A percentile compares a stretch with the other conserved stretches of the same genome.
phyloP scores from a whole-genome alignment of 305 asterid genomes.

The Salvia sclarea region DNA sequence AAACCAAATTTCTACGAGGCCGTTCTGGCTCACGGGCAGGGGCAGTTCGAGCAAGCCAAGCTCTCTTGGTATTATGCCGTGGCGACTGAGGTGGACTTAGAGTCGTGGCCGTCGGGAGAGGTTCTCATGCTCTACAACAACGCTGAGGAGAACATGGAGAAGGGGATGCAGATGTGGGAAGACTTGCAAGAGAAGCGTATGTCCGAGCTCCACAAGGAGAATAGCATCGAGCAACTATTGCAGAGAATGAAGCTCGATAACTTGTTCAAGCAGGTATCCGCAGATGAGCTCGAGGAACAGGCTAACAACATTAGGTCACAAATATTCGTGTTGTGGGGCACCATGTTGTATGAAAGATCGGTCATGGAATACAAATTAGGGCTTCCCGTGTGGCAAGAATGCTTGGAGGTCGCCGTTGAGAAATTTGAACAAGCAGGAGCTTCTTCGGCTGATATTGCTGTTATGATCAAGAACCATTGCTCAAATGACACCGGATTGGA shows the following conservation, averaged over 20 bases:
- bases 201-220: slow-evolving; percentile 43
- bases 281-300: slow-evolving; percentile 71
- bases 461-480: slow-evolving; percentile 90
- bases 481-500: slow-evolving; percentile 63
- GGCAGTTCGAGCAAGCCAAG: slow-evolving; percentile 89
- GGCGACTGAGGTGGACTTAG: slow-evolving; percentile 54
- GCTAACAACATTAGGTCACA: slow-evolving; percentile 75
- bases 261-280: slow-evolving; percentile 52
- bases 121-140: slow-evolving; percentile 75
- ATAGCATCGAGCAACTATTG: slow-evolving; percentile 42
- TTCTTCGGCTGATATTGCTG: slow-evolving; percentile 81
- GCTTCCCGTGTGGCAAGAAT: slow-evolving; percentile 90
- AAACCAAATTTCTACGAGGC: slow-evolving; percentile 82
- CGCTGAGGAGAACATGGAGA: slow-evolving; percentile 89
- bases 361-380: slow-evolving; percentile 81
- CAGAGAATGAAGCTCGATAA: slow-evolving; percentile 63
- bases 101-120: slow-evolving; percentile 64
- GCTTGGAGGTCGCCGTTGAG: slow-evolving; percentile 82
- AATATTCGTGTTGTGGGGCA: slow-evolving; percentile 87
- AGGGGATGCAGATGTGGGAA: slow-evolving; percentile 89
- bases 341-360: slow-evolving; percentile 87
- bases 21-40: slow-evolving; percentile 77
- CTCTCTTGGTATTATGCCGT: slow-evolving; percentile 85
- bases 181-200: slow-evolving; percentile 58
- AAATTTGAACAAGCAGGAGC: slow-evolving; percentile 92